Evolutionary conservation across 495 filamentous ascomycete genomes (phyloP).

Genomic region (Aspergillus homomorphus): DNA sequence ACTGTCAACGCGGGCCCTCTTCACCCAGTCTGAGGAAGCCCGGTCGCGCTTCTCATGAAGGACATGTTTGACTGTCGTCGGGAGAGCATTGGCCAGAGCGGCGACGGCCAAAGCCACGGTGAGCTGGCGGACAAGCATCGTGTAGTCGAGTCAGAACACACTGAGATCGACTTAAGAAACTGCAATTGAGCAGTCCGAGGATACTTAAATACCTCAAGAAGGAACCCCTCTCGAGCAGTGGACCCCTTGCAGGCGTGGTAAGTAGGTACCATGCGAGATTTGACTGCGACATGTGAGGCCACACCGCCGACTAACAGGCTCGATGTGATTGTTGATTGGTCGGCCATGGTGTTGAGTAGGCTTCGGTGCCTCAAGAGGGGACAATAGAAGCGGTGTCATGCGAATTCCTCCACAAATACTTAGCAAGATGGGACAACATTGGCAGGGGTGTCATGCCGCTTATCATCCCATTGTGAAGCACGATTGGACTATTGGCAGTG

Average conservation of each 20-base stretch:
- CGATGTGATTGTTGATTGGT: neutral
- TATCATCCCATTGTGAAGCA: neutral
- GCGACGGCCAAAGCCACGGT: constrained; percentile 25
- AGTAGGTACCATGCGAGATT: neutral
- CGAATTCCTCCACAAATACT: neutral
- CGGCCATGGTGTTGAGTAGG: neutral
- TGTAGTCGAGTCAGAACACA: neutral
- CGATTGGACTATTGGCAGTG: neutral
- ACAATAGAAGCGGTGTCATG: neutral
- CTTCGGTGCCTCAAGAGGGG: neutral
- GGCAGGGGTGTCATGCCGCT: neutral
- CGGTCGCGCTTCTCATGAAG: constrained; percentile 37
- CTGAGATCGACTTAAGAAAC: neutral
- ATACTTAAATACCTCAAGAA: neutral
- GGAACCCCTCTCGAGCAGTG: neutral
- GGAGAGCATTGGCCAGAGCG: constrained; percentile 21
- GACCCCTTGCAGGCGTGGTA: neutral
- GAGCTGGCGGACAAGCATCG: constrained; percentile 2
- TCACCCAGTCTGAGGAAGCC: constrained; percentile 31
- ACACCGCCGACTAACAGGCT: neutral
- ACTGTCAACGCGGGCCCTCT: constrained; percentile 28
- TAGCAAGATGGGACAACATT: neutral
- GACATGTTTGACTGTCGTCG: constrained; percentile 37
- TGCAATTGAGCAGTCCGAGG: neutral
- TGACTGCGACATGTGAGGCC: neutral